Evolutionary conservation across 1,284 basidiomycete genomes (phyloP).

Genomic region (Porodaedalea pini): DNA sequence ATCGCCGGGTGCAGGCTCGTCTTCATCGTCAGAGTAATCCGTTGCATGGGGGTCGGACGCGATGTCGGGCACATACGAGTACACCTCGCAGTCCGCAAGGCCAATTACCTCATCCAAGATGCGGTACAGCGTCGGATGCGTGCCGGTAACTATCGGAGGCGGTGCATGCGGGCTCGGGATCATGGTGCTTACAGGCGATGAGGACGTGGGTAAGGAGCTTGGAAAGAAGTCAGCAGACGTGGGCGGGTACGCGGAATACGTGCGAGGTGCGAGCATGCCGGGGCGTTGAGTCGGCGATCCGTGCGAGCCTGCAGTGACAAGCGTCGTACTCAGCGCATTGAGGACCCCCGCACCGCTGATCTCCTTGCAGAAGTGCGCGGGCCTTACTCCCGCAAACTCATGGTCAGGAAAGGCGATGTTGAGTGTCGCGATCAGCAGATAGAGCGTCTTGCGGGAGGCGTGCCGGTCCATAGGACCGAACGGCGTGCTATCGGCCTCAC

Average conservation of each 20-base stretch:
- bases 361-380: conserved; percentile 87
- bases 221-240: conserved; percentile 72
- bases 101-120: conserved; percentile 90
- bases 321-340: conserved; percentile 75
- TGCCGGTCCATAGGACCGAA: conserved; percentile 77
- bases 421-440: conserved; percentile 92
- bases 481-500: conserved; percentile 69
- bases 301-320: conserved; percentile 49
- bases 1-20: conserved; percentile 55
- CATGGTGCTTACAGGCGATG: conserved; percentile 57
- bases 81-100: conserved; percentile 91
- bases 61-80: conserved; percentile 90
- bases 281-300: conserved; percentile 39
- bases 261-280: conserved; percentile 63
- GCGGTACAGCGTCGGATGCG: conserved; percentile 82
- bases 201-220: conserved; percentile 62
- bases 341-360: conserved; percentile 75
- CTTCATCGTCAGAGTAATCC: conserved; percentile 75
- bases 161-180: conserved; percentile 62
- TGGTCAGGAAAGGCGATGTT: conserved; percentile 98
- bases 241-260: conserved; percentile 78
- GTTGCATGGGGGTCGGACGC: conserved; percentile 93
- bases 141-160: conserved; percentile 45
- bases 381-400: conserved; percentile 92
- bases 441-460: conserved; percentile 82